phyloP scores from a whole-genome alignment of 108 stramenopile species.

The Seminavis robusta region DNA sequence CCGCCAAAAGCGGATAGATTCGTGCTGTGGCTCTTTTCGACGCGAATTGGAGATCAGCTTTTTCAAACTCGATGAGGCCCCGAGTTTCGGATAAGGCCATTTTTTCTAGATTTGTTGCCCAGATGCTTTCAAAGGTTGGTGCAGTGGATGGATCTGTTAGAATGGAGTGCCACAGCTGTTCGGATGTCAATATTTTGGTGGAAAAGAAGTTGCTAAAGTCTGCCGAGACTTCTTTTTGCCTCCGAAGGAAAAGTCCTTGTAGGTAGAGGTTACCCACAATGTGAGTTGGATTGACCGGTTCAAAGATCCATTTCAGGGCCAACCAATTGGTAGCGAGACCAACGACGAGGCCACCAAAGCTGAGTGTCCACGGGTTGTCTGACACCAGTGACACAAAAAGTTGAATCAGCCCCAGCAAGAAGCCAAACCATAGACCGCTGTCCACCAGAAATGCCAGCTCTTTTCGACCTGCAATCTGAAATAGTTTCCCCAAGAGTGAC shows the following conservation, averaged over 20 bases:
- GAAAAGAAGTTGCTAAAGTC: slow-evolving; percentile 86
- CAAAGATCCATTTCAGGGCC: slow-evolving; percentile 93
- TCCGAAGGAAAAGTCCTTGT: slow-evolving; percentile 88
- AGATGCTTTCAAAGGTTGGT: slow-evolving; percentile 53
- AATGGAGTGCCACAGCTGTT: slow-evolving; percentile 75
- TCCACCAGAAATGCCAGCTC: slow-evolving; percentile 85
- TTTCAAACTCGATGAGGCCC: slow-evolving; percentile 29
- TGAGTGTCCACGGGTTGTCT: slow-evolving; percentile 91
- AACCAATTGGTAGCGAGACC: slow-evolving; percentile 93
- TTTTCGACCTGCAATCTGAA: slow-evolving; percentile 70
- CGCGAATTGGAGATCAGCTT: slow-evolving; percentile 31
- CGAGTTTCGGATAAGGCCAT: slow-evolving; percentile 45
- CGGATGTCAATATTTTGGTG: slow-evolving; percentile 67
- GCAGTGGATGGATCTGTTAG: slow-evolving; percentile 71
- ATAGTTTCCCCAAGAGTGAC: slow-evolving; percentile 76
- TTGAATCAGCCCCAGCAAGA: slow-evolving; percentile 88
- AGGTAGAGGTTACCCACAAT: slow-evolving; percentile 86
- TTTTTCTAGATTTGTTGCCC: slow-evolving; percentile 49
- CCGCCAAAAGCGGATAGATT: slow-evolving; percentile 65
- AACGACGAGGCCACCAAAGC: slow-evolving; percentile 91
- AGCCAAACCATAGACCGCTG: slow-evolving; percentile 92
- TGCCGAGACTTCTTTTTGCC: slow-evolving; percentile 82
- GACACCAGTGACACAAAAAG: slow-evolving; percentile 90
- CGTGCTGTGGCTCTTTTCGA: slow-evolving; percentile 48
- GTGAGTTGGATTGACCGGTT: slow-evolving; percentile 87